phyloP scores from a whole-genome alignment of 2,329 filamentous ascomycete species.

The Rhynchosporium agropyri region DNA sequence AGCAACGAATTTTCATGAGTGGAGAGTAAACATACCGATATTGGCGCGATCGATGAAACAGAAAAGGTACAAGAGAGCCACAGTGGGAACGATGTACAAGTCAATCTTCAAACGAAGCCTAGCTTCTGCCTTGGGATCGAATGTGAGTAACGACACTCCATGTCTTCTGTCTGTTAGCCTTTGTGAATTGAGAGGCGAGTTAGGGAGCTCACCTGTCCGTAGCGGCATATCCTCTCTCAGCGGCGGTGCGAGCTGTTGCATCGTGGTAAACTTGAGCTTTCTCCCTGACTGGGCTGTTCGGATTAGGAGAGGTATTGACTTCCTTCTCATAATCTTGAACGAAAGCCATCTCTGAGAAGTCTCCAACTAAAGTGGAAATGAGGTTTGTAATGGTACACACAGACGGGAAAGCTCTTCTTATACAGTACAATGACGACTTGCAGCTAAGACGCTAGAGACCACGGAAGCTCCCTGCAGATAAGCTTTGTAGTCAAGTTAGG shows the following conservation, averaged over 20 bases:
- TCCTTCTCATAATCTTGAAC: constrained; percentile 15
- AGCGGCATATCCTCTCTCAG: constrained; percentile 36
- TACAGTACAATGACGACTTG: not conserved
- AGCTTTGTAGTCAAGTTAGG: constrained; percentile 11
- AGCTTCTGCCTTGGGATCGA: constrained; percentile 60
- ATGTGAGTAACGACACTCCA: constrained; percentile 53
- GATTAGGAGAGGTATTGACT: constrained; percentile 11
- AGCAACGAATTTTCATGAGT: not conserved
- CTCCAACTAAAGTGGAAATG: not conserved
- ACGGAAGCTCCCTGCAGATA: not conserved
- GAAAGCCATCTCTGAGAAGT: constrained; percentile 17
- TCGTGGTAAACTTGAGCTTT: constrained; percentile 24
- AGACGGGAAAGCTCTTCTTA: not conserved
- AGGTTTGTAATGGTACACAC: not conserved
- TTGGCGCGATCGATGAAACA: constrained; percentile 78
- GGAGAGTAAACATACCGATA: constrained; percentile 56
- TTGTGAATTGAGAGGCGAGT: not conserved
- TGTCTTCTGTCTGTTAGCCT: constrained; percentile 39
- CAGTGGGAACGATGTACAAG: constrained; percentile 64
- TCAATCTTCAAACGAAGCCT: constrained; percentile 67
- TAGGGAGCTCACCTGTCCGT: constrained; percentile 36
- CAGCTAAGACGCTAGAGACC: constrained; percentile 1
- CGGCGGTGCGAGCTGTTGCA: constrained; percentile 35
- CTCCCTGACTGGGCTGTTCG: constrained; percentile 21
- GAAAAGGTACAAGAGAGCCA: constrained; percentile 68